These are phyloP conservation scores for Eucalyptus erythrocorys DNA, from an alignment of 345 rosid genomes.

Conservation along the genomic window DNA sequence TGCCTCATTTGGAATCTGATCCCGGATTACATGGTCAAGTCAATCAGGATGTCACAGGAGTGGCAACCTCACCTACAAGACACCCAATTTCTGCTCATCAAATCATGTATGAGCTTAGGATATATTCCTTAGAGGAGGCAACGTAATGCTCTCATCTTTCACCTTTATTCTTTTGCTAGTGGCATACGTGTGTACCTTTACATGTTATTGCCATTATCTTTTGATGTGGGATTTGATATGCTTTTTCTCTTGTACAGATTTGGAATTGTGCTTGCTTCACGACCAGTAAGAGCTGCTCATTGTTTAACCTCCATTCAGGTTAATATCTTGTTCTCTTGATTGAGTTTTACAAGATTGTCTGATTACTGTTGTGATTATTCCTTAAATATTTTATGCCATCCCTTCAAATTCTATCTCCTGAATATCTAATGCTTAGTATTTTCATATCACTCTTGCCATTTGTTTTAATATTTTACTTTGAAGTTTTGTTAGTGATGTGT, in stretches of 20 bases:
- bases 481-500: neutral
- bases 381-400: neutral
- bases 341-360: neutral
- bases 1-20: constrained; percentile 74
- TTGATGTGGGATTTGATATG: neutral
- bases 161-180: neutral
- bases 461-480: neutral
- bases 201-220: neutral
- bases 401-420: neutral
- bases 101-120: constrained; percentile 94
- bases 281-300: constrained; percentile 93
- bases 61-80: constrained; percentile 87
- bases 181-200: neutral
- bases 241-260: constrained; percentile 38
- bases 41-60: constrained; percentile 53
- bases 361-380: neutral
- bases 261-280: constrained; percentile 76
- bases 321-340: neutral
- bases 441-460: neutral
- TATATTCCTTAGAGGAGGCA: constrained; percentile 89
- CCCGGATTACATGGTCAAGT: constrained; percentile 55
- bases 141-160: constrained; percentile 41
- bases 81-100: constrained; percentile 90
- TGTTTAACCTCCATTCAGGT: constrained; percentile 99
- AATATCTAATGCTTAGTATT: neutral